These are phyloP conservation scores for Adansonia grandidieri DNA, from an alignment of 441 rosid genomes.

Conservation along the genomic window DNA sequence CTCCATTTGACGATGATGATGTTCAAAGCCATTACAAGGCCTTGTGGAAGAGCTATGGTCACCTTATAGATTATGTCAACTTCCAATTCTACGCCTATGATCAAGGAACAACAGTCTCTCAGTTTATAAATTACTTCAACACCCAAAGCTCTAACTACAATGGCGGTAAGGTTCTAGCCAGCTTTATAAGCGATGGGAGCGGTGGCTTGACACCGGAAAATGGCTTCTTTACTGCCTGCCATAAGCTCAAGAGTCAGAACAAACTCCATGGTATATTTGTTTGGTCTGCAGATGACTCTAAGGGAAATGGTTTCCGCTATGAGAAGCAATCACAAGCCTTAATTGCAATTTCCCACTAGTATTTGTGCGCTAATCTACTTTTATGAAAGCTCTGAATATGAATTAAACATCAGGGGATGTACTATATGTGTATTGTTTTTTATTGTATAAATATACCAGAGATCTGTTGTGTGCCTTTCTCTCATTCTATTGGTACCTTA, in stretches of 20 bases:
- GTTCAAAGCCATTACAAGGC: constrained; percentile 53
- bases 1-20: constrained; percentile 43
- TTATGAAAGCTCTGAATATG: background rate
- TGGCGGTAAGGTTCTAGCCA: constrained; percentile 47
- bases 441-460: background rate
- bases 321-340: constrained; percentile 47
- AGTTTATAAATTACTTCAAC: constrained; percentile 43
- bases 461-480: no score
- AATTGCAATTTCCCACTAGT: constrained; percentile 38
- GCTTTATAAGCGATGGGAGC: constrained; percentile 45
- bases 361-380: background rate
- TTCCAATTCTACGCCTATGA: constrained; percentile 40
- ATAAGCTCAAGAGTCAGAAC: constrained; percentile 39
- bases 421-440: background rate
- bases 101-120: constrained; percentile 40
- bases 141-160: constrained; percentile 39
- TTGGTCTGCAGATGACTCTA: constrained; percentile 46
- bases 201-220: constrained; percentile 40
- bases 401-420: background rate
- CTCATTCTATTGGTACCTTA: no score
- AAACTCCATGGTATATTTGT: constrained; percentile 29
- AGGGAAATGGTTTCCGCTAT: constrained; percentile 36
- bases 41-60: constrained; percentile 36
- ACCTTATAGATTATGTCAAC: no score
- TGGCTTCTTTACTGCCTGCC: constrained; percentile 50